A percentile compares a stretch with the other conserved stretches of the same genome.
Evolutionary conservation across 306 rosid genomes (phyloP).

Genomic region (Prinsepia uniflora): DNA sequence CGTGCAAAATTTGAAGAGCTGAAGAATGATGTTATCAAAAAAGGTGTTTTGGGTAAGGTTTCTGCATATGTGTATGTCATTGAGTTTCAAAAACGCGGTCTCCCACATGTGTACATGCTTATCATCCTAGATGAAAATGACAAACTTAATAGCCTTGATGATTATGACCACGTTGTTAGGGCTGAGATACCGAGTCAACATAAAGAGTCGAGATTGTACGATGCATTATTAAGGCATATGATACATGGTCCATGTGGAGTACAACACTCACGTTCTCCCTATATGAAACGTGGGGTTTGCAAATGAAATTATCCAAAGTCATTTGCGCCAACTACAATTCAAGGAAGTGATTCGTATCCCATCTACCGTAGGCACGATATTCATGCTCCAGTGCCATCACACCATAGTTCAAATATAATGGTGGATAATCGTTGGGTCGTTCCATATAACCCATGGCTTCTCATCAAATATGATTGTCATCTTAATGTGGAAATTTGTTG

Average conservation of each 20-base stretch:
- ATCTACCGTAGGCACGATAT: background rate
- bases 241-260: background rate
- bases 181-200: background rate
- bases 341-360: background rate
- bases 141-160: background rate
- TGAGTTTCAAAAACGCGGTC: slow-evolving; percentile 5
- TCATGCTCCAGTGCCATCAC: background rate
- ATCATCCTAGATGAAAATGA: background rate
- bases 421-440: background rate
- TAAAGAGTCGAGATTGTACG: background rate
- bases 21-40: background rate
- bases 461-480: background rate
- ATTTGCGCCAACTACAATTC: background rate
- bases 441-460: background rate
- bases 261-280: background rate
- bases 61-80: slow-evolving; percentile 5
- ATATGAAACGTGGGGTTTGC: background rate
- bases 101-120: background rate
- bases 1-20: no score
- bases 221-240: background rate
- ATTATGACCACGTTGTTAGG: background rate
- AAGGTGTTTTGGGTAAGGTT: background rate
- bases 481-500: background rate
- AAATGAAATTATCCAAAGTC: slow-evolving; percentile 4
- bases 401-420: background rate